phyloP scores from a whole-genome alignment of 305 asterid species.

The Striga hermonthica region DNA sequence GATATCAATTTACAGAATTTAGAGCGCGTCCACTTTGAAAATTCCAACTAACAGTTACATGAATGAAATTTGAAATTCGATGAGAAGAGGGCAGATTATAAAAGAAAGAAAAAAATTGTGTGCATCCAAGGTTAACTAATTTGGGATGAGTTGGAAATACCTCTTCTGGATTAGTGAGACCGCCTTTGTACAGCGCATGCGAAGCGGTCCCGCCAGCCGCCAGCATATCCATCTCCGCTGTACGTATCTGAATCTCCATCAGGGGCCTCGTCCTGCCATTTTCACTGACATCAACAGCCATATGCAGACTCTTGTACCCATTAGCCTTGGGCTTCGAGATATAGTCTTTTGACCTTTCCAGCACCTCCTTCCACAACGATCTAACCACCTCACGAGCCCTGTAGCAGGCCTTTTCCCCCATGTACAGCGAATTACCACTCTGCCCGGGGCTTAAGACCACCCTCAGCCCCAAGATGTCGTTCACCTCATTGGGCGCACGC shows the following conservation, averaged over 20 bases:
- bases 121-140: neutral
- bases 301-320: slow-evolving; percentile 85
- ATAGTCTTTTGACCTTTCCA: slow-evolving; percentile 74
- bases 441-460: slow-evolving; percentile 55
- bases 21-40: neutral
- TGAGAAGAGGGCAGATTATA: neutral
- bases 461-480: slow-evolving; percentile 78
- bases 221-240: slow-evolving; percentile 76
- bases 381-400: slow-evolving; percentile 70
- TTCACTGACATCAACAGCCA: slow-evolving; percentile 79
- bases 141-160: slow-evolving; percentile 35
- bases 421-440: slow-evolving; percentile 33
- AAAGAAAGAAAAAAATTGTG: too few relatives aligned
- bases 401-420: slow-evolving; percentile 79
- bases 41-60: too few relatives aligned
- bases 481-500: slow-evolving; percentile 83
- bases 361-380: slow-evolving; percentile 52
- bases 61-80: too few relatives aligned
- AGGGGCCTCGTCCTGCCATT: slow-evolving; percentile 51
- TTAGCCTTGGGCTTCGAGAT: slow-evolving; percentile 71
- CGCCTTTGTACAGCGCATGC: slow-evolving; percentile 86
- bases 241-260: slow-evolving; percentile 90
- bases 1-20: slow-evolving; percentile 27
- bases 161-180: slow-evolving; percentile 85
- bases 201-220: slow-evolving; percentile 95